Evolutionary conservation across 371 early-diverging fungal species (phyloP).

Genomic region (Mortierella sp.): DNA sequence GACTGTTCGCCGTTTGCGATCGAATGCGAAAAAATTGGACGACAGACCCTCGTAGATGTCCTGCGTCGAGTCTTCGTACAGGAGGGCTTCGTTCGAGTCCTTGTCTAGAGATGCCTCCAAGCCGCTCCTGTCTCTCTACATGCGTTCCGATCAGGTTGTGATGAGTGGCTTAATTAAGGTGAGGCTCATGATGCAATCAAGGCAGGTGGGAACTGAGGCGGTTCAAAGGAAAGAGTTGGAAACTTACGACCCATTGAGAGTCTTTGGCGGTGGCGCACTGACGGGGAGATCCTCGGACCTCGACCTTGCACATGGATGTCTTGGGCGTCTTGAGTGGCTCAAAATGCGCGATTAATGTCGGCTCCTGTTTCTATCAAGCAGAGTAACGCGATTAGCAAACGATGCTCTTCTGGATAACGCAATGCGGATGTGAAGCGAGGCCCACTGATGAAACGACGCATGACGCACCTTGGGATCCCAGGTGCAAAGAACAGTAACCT

Average conservation of each 20-base stretch:
- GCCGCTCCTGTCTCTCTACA: constrained; percentile 25
- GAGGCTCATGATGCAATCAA: too few species aligned
- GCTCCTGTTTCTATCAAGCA: constrained; percentile 42
- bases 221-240: too few species aligned
- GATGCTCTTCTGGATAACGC: background rate
- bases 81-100: constrained; percentile 69
- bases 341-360: constrained; percentile 65
- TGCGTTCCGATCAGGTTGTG: background rate
- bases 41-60: constrained; percentile 75
- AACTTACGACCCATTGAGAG: constrained; percentile 70
- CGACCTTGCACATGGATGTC: constrained; percentile 58
- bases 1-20: constrained; percentile 46
- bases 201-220: background rate
- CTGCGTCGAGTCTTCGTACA: constrained; percentile 62
- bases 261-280: constrained; percentile 69
- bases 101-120: constrained; percentile 57
- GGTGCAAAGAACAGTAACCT: constrained; percentile 51
- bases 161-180: background rate
- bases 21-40: constrained; percentile 73
- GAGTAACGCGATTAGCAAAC: background rate
- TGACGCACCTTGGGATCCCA: constrained; percentile 37
- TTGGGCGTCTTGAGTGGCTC: constrained; percentile 51
- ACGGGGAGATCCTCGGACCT: constrained; percentile 63
- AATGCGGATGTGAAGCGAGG: too few species aligned
- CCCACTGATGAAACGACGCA: too few species aligned